Conservation (phyloP, 208 protist genomes). For the Trypanosoma cruzi region DNA sequence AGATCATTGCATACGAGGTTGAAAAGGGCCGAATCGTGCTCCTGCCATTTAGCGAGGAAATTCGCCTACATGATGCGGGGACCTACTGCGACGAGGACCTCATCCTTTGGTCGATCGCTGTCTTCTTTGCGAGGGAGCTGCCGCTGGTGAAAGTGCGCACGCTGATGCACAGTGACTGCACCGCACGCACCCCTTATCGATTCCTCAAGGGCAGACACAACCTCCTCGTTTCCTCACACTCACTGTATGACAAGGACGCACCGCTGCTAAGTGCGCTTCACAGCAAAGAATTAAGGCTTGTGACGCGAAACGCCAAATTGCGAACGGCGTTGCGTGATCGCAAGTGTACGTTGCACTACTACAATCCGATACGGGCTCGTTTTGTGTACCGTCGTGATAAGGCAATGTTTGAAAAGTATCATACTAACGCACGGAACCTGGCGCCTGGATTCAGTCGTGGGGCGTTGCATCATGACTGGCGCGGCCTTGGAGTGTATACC, state of each 20-base stretch:
- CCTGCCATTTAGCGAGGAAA: slow-evolving; percentile 73
- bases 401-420: slow-evolving; percentile 89
- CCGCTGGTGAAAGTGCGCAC: slow-evolving; percentile 82
- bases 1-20: slow-evolving; percentile 75
- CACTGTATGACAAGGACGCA: slow-evolving; percentile 56
- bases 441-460: slow-evolving; percentile 85
- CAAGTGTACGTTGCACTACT: slow-evolving; percentile 48
- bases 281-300: slow-evolving; percentile 68
- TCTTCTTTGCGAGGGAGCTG: slow-evolving; percentile 73
- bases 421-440: slow-evolving; percentile 73
- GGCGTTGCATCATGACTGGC: slow-evolving; percentile 68
- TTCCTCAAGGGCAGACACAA: slow-evolving; percentile 66
- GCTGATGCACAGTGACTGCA: slow-evolving; percentile 49
- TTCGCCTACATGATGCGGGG: slow-evolving; percentile 80
- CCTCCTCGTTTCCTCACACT: slow-evolving; percentile 33
- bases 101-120: slow-evolving; percentile 86
- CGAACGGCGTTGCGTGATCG: slow-evolving; percentile 59
- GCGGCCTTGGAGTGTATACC: slow-evolving; percentile 85
- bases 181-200: slow-evolving; percentile 66
- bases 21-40: slow-evolving; percentile 63
- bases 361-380: slow-evolving; percentile 62
- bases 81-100: slow-evolving; percentile 89
- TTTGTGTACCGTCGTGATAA: slow-evolving; percentile 90
- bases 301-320: slow-evolving; percentile 57
- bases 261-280: slow-evolving; percentile 64